phyloP scores from a whole-genome alignment of 169 alveolate genomes.

The Theileria orientalis region DNA sequence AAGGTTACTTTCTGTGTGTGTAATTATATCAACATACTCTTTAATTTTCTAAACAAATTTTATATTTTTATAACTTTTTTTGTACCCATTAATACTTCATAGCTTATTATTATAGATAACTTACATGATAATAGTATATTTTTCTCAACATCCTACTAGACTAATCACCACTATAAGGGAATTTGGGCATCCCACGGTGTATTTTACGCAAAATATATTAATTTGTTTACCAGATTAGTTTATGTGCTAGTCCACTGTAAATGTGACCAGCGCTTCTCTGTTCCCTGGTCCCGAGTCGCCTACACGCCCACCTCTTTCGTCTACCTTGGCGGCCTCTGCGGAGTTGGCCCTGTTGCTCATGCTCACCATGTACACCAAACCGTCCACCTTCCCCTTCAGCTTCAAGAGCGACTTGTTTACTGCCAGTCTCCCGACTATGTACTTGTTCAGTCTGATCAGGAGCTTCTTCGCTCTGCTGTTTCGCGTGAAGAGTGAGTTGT shows the following conservation, averaged over 20 bases:
- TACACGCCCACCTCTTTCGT: background rate
- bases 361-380: constrained; percentile 52
- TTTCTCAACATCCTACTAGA: too few species aligned
- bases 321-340: background rate
- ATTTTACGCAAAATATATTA: too few species aligned
- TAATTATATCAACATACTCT: too few species aligned
- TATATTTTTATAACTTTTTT: too few species aligned
- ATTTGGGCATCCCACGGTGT: too few species aligned
- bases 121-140: too few species aligned
- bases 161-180: too few species aligned
- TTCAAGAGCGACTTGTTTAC: constrained; percentile 54
- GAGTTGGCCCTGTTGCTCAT: constrained; percentile 12
- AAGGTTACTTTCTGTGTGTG: too few species aligned
- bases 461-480: constrained; percentile 40
- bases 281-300: background rate
- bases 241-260: constrained; percentile 31
- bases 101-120: too few species aligned
- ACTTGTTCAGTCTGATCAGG: constrained; percentile 45
- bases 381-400: constrained; percentile 64
- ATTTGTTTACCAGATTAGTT: too few species aligned
- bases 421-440: constrained; percentile 33
- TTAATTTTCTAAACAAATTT: too few species aligned
- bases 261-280: constrained; percentile 39
- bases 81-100: too few species aligned
- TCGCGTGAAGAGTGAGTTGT: constrained; percentile 36